Evolutionary conservation across 2,329 filamentous ascomycete genomes (phyloP).

Genomic region (Exutisphaerella laricina): DNA sequence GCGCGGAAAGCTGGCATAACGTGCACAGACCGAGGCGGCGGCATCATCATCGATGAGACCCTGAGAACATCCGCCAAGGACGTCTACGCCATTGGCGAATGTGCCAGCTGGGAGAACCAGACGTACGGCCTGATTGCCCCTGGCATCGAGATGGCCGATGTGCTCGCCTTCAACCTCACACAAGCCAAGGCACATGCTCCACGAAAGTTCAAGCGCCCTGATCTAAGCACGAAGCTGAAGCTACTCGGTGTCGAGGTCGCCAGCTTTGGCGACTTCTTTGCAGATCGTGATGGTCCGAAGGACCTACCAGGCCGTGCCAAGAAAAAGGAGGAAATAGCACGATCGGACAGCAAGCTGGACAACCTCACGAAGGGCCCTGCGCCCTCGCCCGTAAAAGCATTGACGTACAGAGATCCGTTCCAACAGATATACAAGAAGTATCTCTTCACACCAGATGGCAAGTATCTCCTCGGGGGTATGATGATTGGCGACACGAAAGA

Average conservation of each 20-base stretch:
- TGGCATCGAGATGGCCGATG: constrained; percentile 87
- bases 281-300: constrained; percentile 75
- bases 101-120: constrained; percentile 81
- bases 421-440: constrained; percentile 90
- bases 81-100: constrained; percentile 86
- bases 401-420: constrained; percentile 87
- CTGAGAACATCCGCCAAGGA: constrained; percentile 65
- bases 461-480: constrained; percentile 90
- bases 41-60: constrained; percentile 63
- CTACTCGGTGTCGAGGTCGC: constrained; percentile 85
- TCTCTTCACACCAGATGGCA: constrained; percentile 81
- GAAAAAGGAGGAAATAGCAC: constrained; percentile 40
- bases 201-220: constrained; percentile 70
- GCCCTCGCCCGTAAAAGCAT: constrained; percentile 64
- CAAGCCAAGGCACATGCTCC: constrained; percentile 67
- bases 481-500: constrained; percentile 93
- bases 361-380: constrained; percentile 51
- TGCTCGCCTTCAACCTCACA: constrained; percentile 85
- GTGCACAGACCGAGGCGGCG: constrained; percentile 66
- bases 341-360: constrained; percentile 44
- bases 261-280: constrained; percentile 91
- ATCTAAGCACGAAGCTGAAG: constrained; percentile 88
- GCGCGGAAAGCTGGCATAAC: constrained; percentile 64
- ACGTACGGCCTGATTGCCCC: constrained; percentile 86
- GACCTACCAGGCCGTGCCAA: constrained; percentile 57